These are phyloP conservation scores for Curvularia sp. DNA, from an alignment of 2,329 filamentous ascomycete genomes.

Conservation along the genomic window DNA sequence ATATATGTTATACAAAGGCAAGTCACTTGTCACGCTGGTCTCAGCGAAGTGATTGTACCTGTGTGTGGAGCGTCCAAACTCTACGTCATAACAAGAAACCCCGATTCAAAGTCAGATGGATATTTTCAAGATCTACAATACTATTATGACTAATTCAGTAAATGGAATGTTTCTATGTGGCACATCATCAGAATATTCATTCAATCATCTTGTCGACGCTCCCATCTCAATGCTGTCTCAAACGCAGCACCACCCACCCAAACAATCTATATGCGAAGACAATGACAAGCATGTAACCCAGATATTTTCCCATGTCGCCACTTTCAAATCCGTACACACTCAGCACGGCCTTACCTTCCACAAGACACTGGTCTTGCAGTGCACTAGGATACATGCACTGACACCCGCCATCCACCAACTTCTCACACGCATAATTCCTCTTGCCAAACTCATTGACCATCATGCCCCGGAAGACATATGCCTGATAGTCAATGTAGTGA, in stretches of 20 bases:
- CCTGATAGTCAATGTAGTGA: slow-evolving; percentile 87
- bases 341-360: slow-evolving; percentile 74
- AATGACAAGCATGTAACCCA: slow-evolving; percentile 80
- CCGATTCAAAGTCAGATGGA: background rate
- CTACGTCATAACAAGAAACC: no score
- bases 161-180: background rate
- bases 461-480: slow-evolving; percentile 89
- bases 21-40: no score
- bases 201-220: background rate
- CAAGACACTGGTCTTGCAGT: slow-evolving; percentile 69
- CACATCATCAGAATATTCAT: background rate
- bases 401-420: slow-evolving; percentile 52
- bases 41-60: no score
- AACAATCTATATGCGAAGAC: slow-evolving; percentile 75
- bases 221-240: slow-evolving; percentile 39
- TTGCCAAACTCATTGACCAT: slow-evolving; percentile 85
- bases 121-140: background rate
- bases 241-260: slow-evolving; percentile 67
- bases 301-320: slow-evolving; percentile 70
- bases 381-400: slow-evolving; percentile 75
- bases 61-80: no score
- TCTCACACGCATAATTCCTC: slow-evolving; percentile 68
- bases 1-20: no score
- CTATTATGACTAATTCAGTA: background rate
- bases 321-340: slow-evolving; percentile 72